Evolutionary conservation across 345 rosid species (phyloP).

Genomic region (Noccaea bulbosa): DNA sequence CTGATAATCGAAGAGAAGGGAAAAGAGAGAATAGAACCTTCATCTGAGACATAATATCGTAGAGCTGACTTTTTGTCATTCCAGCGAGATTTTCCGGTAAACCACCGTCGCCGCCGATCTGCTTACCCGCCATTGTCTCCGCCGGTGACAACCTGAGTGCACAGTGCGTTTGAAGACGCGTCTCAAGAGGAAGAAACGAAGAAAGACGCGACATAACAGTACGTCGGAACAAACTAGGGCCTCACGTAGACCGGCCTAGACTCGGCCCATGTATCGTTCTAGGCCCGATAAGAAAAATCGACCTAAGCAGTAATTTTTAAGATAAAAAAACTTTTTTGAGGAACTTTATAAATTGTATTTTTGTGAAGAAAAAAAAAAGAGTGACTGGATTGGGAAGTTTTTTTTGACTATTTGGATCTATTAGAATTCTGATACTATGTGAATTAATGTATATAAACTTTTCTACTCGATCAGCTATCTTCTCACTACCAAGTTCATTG

Average conservation of each 20-base stretch:
- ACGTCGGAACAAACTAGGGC: conserved; percentile 8
- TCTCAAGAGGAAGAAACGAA: too few relatives aligned
- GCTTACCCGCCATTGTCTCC: conserved; percentile 72
- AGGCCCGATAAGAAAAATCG: background rate
- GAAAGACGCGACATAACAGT: background rate
- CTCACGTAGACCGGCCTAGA: background rate
- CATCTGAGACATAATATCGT: conserved; percentile 94
- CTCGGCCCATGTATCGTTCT: background rate
- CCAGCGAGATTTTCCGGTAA: conserved; percentile 75
- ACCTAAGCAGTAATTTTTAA: background rate
- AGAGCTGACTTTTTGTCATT: conserved; percentile 92
- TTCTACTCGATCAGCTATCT: background rate
- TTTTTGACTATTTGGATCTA: background rate
- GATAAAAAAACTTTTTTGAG: too few relatives aligned
- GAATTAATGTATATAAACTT: background rate
- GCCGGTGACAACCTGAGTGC: conserved; percentile 8
- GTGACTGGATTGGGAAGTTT: background rate
- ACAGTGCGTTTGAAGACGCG: background rate
- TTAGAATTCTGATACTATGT: background rate
- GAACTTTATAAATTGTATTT: background rate
- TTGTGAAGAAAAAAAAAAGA: background rate
- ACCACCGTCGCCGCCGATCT: conserved; percentile 67
- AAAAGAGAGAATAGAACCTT: conserved; percentile 49
- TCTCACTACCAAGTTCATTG: background rate
- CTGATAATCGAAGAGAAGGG: background rate